Evolutionary conservation across 2,329 filamentous ascomycete species (phyloP), one percentile per base, ranked within the genome.

Genomic region (Epicoccum sorghinum): DNA sequence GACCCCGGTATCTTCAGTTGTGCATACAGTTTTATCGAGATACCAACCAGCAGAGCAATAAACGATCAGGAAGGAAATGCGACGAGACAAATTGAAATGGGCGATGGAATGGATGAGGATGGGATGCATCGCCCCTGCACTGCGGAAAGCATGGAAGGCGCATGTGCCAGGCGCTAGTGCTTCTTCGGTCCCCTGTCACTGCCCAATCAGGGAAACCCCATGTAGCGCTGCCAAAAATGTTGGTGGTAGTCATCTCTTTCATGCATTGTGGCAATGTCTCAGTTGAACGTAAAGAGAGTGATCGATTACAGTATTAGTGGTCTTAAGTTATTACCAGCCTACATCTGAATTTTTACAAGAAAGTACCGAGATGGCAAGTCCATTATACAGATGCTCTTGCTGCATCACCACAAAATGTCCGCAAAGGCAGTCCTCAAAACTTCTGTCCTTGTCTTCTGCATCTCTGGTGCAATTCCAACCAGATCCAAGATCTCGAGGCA

Each of bases 381-480:
- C 32, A n/a, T 22, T 6, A 5, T 6, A 7, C 40, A 6, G 27
- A 6, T 29, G 6, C 27, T 29, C 27, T 7, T 29, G 9, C 18
- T 2, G 23, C 2, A 43, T 65, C 41, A 74, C 71, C 70, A 75
- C 13, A 64, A 32, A 27, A 77, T 77, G 50, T 74, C 72, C 54
- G 76, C 71, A 60, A 78, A 79, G 0, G 78, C 78, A 29, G 75
- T 76, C 44, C 75, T 68, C 52, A 81, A 62, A 7, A 80, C 78
- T 25, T 79, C 76, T 6, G 76, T 79, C 53, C 78, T 68, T 47
- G 78, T 79, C 64, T 77, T 78, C 57, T 78, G 78, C 76, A 80
- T 79, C 59, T 80, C 79, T 2, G 78, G 69, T 32, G 74, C 76
- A 12, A 74, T 75, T 29, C 77, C 77, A 0, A 75, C 72, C 9